phyloP scores from a whole-genome alignment of 371 early-diverging fungal genomes.

The Mortierella sp. region DNA sequence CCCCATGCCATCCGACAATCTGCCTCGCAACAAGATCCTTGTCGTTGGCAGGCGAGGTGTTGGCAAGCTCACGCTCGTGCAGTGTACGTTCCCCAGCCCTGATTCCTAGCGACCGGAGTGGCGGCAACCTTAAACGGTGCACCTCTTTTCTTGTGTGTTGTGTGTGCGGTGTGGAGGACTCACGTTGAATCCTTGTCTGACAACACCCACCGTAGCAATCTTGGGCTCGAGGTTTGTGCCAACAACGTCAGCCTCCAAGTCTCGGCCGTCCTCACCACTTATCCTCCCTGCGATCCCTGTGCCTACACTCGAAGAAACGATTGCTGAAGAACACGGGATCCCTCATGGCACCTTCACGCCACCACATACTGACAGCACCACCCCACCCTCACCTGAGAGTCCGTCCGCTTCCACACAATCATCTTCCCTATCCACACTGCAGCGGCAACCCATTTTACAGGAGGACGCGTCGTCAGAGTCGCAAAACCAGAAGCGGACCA shows the following conservation, averaged over 20 bases:
- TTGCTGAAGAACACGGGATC: constrained; percentile 16
- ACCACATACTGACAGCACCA: too few species aligned
- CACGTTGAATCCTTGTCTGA: too few species aligned
- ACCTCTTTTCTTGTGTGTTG: too few species aligned
- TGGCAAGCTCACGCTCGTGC: constrained; percentile 61
- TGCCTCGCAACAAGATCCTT: constrained; percentile 68
- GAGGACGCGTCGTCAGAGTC: background rate
- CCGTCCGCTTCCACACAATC: background rate
- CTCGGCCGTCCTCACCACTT: constrained; percentile 45
- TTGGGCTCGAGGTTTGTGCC: constrained; percentile 49
- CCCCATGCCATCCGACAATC: constrained; percentile 32
- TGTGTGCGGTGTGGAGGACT: too few species aligned
- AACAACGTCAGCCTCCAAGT: constrained; percentile 45
- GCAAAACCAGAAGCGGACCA: constrained; percentile 10
- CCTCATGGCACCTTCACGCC: too few species aligned
- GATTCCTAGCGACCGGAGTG: too few species aligned
- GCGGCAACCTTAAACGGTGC: background rate
- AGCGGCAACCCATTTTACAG: background rate
- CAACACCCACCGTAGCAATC: constrained; percentile 22
- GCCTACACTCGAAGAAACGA: constrained; percentile 34
- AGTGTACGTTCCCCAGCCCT: constrained; percentile 59
- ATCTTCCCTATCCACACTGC: too few species aligned
- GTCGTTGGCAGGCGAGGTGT: constrained; percentile 62
- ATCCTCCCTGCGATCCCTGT: constrained; percentile 50
- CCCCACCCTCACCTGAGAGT: background rate